Conservation (phyloP, 2,329 filamentous ascomycete species). For the Penicillium hesseltinei region DNA sequence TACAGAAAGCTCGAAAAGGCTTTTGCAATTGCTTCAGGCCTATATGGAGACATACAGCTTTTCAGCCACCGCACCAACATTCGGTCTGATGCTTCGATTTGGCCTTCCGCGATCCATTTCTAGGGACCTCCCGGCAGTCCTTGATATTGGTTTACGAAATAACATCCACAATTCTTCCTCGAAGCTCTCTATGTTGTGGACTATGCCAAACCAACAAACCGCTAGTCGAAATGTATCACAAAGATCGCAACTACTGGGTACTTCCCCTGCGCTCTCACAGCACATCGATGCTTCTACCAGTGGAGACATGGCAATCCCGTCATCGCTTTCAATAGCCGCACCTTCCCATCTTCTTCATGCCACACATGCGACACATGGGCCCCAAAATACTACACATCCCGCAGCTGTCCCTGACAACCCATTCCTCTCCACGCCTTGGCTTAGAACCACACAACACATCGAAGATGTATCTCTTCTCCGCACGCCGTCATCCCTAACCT, state of each 20-base stretch:
- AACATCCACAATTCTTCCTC: constrained; percentile 30
- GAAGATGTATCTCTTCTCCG: constrained; percentile 30
- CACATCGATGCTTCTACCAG: constrained; percentile 4
- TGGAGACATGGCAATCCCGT: constrained; percentile 8
- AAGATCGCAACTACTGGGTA: background rate
- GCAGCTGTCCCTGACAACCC: constrained; percentile 17
- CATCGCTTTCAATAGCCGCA: constrained; percentile 4
- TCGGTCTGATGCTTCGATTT: constrained; percentile 41
- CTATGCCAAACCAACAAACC: constrained; percentile 12
- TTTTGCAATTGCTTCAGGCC: constrained; percentile 36
- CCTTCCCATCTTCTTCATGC: constrained; percentile 11
- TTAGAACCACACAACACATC: constrained; percentile 25
- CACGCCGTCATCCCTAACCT: constrained; percentile 30
- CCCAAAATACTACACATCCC: constrained; percentile 5
- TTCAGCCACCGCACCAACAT: constrained; percentile 42
- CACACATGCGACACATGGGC: background rate
- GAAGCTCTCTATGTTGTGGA: constrained; percentile 32
- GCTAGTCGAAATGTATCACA: background rate
- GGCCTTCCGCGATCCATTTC: constrained; percentile 25
- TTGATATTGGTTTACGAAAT: constrained; percentile 28
- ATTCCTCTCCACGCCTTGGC: constrained; percentile 30
- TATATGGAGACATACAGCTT: constrained; percentile 44
- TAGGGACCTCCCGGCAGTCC: constrained; percentile 17
- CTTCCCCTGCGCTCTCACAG: constrained; percentile 10
- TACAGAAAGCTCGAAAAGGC: constrained; percentile 35